A percentile compares a stretch with the other conserved stretches of the same genome.
These are phyloP conservation scores for Vigna unguiculata DNA, from an alignment of 306 rosid genomes.

Conservation along the genomic window DNA sequence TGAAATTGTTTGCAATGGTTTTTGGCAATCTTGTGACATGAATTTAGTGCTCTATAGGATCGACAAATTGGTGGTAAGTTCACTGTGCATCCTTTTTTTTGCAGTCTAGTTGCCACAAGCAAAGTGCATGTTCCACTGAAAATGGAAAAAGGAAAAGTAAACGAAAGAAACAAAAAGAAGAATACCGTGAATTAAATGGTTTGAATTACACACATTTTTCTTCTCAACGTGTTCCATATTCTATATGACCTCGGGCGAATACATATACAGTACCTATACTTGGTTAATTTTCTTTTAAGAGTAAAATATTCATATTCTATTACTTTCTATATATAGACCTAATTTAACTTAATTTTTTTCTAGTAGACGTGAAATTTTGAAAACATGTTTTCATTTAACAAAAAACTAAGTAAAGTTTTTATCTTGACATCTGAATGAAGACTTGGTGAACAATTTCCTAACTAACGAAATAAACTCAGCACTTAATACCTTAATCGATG, in stretches of 20 bases:
- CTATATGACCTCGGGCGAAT: background rate
- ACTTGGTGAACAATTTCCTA: background rate
- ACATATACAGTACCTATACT: background rate
- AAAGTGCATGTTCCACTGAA: background rate
- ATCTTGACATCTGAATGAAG: background rate
- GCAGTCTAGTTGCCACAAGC: background rate
- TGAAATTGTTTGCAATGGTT: background rate
- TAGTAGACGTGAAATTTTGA: too few species aligned
- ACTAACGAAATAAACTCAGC: background rate
- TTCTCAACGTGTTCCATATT: background rate
- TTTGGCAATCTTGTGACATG: background rate
- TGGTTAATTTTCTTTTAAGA: background rate
- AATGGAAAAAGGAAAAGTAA: background rate
- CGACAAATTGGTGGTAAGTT: background rate
- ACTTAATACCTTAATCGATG: background rate
- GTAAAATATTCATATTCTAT: background rate
- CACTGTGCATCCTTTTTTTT: background rate
- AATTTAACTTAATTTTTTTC: too few species aligned
- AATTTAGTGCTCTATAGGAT: background rate
- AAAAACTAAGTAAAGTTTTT: background rate
- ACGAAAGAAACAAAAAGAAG: background rate
- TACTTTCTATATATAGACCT: background rate
- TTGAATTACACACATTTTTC: background rate
- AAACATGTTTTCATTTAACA: too few species aligned
- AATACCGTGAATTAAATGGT: background rate